Conservation (phyloP, 2,329 filamentous ascomycete genomes). For the Aspergillus niger region DNA sequence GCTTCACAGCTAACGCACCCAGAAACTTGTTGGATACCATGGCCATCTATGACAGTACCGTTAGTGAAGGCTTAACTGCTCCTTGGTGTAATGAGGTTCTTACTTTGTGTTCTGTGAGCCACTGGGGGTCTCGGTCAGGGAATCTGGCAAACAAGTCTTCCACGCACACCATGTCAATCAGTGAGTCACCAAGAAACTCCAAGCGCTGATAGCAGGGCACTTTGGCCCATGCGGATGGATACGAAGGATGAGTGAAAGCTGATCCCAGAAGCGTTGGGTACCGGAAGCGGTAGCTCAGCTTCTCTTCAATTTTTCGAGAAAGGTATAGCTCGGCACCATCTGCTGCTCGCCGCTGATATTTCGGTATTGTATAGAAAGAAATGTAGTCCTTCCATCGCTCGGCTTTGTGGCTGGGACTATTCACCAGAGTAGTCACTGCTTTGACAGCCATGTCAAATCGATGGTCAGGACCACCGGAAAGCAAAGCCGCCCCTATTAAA, state of each 20-base stretch:
- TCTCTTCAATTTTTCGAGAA: conserved; percentile 62
- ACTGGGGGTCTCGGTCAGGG: conserved; percentile 83
- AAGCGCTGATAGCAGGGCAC: conserved; percentile 87
- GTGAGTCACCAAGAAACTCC: conserved; percentile 86
- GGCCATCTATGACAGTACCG: conserved; percentile 64
- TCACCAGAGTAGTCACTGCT: conserved; percentile 63
- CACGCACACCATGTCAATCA: conserved; percentile 83
- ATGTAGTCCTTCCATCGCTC: conserved; percentile 72
- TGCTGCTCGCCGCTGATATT: conserved; percentile 65
- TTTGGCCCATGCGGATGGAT: conserved; percentile 71
- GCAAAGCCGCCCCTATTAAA: conserved; percentile 80
- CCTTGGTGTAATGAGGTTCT: background rate
- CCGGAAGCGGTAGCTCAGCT: conserved; percentile 67
- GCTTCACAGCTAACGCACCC: conserved; percentile 73
- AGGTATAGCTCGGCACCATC: conserved; percentile 71
- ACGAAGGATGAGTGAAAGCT: conserved; percentile 86
- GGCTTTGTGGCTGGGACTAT: conserved; percentile 69
- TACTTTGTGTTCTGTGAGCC: conserved; percentile 92
- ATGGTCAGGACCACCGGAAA: conserved; percentile 52
- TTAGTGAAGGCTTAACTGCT: conserved; percentile 11
- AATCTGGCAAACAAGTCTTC: conserved; percentile 77
- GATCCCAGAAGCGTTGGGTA: conserved; percentile 76
- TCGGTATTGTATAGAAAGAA: conserved; percentile 65
- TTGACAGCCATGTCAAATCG: conserved; percentile 63
- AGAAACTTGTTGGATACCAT: conserved; percentile 98